phyloP scores from a whole-genome alignment of 106 monocot species.

The Dendrobium catenatum region DNA sequence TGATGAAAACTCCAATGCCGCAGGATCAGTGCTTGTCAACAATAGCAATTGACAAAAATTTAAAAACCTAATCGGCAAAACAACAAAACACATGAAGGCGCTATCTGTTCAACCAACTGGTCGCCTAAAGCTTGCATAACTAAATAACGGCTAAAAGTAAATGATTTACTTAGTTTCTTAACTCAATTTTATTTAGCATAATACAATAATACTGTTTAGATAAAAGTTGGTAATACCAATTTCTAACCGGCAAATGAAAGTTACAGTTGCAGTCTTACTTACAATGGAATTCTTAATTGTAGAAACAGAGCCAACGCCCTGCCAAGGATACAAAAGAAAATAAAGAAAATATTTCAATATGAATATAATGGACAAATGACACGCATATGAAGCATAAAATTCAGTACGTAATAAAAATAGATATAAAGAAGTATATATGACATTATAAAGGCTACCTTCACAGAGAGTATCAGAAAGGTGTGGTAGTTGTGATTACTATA shows the following conservation, averaged over 20 bases:
- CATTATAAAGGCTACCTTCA: not conserved
- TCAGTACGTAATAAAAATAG: not conserved
- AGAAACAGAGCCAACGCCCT: slow-evolving; percentile 61
- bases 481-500: not conserved
- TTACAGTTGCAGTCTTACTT: slow-evolving; percentile 26
- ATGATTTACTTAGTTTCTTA: not conserved
- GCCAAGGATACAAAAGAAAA: slow-evolving; percentile 13
- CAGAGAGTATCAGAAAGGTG: not conserved
- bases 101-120: not conserved
- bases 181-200: not conserved
- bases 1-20: not conserved
- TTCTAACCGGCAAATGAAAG: slow-evolving; percentile 12
- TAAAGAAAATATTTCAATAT: not conserved
- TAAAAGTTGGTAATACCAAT: not conserved
- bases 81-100: not conserved
- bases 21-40: not conserved
- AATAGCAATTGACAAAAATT: not conserved
- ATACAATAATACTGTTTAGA: not conserved
- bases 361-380: not conserved
- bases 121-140: not conserved
- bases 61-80: not conserved
- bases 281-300: slow-evolving; percentile 48
- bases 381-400: not conserved
- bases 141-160: not conserved
- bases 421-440: not conserved